Base-by-base conservation (phyloP, 495 filamentous ascomycete species). In the Xylaria scruposa region DNA sequence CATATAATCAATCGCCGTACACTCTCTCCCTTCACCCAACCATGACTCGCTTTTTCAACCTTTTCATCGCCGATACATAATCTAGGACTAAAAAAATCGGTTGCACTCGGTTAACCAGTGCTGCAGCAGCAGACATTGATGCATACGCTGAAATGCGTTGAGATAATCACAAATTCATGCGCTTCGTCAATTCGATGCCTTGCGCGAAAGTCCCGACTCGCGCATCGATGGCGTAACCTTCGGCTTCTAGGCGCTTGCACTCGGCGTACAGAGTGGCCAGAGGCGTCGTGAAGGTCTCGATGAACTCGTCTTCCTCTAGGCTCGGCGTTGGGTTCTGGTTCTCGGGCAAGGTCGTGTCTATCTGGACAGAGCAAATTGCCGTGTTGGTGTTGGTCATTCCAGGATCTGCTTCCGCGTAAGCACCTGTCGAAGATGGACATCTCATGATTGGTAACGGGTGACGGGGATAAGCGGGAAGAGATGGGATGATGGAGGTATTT, bases 381-480 rank as follows among this genome's bases (percentile, higher is more conserved):
- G 94, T 85, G 79, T 95, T 97, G 36, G 94, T 95, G 77, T 95
- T 97, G 80, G 93, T 95, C 83, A 97, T 95, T 19, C 94, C 94
- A 38, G 86, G 86, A 70, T 88, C 87, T 88, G 21, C 10, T 46
- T 17, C 33, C 4, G 33, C 29, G 19, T 67, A 10, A 59, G 66
- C 56, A 17, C 53, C 53, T 26, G 19, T 46, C 42, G 15, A 33
- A 13, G 0, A 31, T 21, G 13, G 24, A 49, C 2, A n/a, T 64
- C 17, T 21, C 42, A 15, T 21, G 10, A 2, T 19, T 33, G 42
- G 33, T 5, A 29, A 64, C 0, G 19, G 40, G 17, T 6, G 10
- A 26, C 33, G 60, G 7, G 38, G 15, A 63, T n/a, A 9, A 17
- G 26, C 33, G 46, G 6, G 31, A 67, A 1, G 21, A 13, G 12